A percentile compares a stretch with the other conserved stretches of the same genome.
These are phyloP conservation scores for Naegleria gruberi DNA, from an alignment of 208 protist species.

Conservation along the genomic window DNA sequence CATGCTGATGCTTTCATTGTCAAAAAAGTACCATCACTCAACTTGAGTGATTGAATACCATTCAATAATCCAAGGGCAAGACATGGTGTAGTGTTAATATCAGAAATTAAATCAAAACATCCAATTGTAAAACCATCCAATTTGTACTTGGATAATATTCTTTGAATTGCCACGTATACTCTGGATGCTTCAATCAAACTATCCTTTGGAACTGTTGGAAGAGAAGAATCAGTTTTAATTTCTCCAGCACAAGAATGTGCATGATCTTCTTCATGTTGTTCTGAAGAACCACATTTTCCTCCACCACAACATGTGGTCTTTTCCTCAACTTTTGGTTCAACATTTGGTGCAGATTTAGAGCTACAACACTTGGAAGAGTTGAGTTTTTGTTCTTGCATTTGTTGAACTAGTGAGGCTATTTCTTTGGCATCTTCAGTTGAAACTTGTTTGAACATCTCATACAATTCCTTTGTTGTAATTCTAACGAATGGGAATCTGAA, in stretches of 20 bases:
- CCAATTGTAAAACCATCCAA: neutral
- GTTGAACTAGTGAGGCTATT: neutral
- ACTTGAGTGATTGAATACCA: neutral
- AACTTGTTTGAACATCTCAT: neutral
- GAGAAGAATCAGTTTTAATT: neutral
- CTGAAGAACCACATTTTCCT: neutral
- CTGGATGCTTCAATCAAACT: neutral
- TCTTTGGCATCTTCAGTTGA: neutral
- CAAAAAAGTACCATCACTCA: neutral
- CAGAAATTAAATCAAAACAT: neutral
- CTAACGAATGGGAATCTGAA: neutral
- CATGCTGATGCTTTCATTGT: neutral
- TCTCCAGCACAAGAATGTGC: neutral
- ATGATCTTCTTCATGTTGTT: neutral
- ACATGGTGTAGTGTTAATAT: neutral
- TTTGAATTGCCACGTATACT: neutral
- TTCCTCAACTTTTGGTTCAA: neutral
- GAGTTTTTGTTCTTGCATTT: neutral
- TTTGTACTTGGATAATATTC: neutral
- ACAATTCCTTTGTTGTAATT: neutral
- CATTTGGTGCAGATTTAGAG: neutral
- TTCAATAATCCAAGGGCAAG: neutral
- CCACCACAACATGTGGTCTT: neutral
- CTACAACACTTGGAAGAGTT: neutral
- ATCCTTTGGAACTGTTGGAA: neutral